Percentiles rank a stretch among this genome's conserved stretches.
These are phyloP conservation scores for Starmerella vaccinii DNA, from an alignment of 805 yeast genomes.

Conservation along the genomic window DNA sequence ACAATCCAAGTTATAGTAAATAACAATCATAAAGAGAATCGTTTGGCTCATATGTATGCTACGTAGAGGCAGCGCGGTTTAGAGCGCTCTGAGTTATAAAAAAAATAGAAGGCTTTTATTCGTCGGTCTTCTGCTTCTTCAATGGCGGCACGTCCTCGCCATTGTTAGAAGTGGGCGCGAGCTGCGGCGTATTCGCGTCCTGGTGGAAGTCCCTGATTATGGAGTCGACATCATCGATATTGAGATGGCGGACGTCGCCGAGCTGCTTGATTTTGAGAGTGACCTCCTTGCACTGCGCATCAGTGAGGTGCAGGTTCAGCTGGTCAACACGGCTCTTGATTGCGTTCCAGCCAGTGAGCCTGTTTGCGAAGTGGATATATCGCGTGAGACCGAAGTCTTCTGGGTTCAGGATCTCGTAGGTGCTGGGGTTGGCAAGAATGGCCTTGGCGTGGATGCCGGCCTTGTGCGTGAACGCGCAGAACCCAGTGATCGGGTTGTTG, in stretches of 20 bases:
- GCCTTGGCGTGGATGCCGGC: slow-evolving; percentile 99
- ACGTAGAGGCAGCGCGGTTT: too few species aligned
- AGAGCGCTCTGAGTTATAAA: not conserved
- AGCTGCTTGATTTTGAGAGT: slow-evolving; percentile 84
- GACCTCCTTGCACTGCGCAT: slow-evolving; percentile 90
- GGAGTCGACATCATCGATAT: slow-evolving; percentile 94
- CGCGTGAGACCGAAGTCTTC: slow-evolving; percentile 91
- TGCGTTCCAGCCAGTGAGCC: slow-evolving; percentile 98
- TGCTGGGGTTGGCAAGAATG: slow-evolving; percentile 93
- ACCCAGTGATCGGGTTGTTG: slow-evolving; percentile 97
- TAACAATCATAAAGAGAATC: not conserved
- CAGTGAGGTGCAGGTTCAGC: slow-evolving; percentile 77
- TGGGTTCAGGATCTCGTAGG: slow-evolving; percentile 95
- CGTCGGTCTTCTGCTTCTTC: slow-evolving; percentile 29
- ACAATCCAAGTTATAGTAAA: not conserved
- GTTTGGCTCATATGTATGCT: not conserved
- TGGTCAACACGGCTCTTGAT: slow-evolving; percentile 97
- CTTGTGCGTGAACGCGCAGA: slow-evolving; percentile 98
- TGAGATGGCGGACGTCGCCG: slow-evolving; percentile 90
- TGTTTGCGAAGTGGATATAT: slow-evolving; percentile 94
- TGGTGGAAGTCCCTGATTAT: slow-evolving; percentile 90
- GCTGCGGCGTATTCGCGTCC: slow-evolving; percentile 33
- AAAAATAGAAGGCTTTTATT: not conserved
- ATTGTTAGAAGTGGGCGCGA: slow-evolving; percentile 16
- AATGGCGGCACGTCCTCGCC: slow-evolving; percentile 25